Evolutionary conservation across 202 grass and related monocot genomes (phyloP), one percentile per base, ranked within the genome.

Genomic region (Setaria viridis): DNA sequence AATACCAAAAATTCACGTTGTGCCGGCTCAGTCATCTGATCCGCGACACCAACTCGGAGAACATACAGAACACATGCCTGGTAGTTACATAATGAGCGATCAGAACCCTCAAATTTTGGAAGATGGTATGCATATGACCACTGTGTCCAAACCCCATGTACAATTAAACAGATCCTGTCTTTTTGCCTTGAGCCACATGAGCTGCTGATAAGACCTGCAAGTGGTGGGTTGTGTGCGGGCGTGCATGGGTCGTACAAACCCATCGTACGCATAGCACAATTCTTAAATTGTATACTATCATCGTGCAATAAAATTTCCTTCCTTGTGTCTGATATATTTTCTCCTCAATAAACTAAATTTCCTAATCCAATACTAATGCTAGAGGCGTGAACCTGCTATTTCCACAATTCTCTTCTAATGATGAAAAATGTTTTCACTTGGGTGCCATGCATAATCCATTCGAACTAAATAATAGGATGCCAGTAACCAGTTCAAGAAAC

Each of bases 61-160:
- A 99, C 83, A 82, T 99, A 99, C 56, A 99, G 76, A 60, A 99
- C 90, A 88, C 97, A 99, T 80, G 97, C 93, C 95, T 97, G 79
- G 21, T 67, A 85, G 74, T 68, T 53, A 85, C 51, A 90, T 68
- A 70, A 90, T 48, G 74, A 86, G 64, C 50, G 62, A 81, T 91
- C 35, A 88, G 55, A 47, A 81, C 69, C 42, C 88, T 58, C 17
- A 54, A 67, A 79, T n/a, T 68, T 42, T 42, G 39, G 4, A 68
- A 68, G 42, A 68, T 68, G 17, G 41, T 43, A 43, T n/a, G 33
- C 34, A 67, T 9, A 67, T 37, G 7, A 67, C 15, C 64, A 41
- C 15, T 5, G 34, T 39, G 33, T 19, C 6, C 6, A 34, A 19
- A 19, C 64, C 64, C 64, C 63, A 66, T 66, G 34, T 67, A 39